Percentiles rank a stretch among this genome's conserved stretches.
These are phyloP conservation scores for Gossypium gossypioides DNA, from an alignment of 441 rosid genomes.

Conservation along the genomic window DNA sequence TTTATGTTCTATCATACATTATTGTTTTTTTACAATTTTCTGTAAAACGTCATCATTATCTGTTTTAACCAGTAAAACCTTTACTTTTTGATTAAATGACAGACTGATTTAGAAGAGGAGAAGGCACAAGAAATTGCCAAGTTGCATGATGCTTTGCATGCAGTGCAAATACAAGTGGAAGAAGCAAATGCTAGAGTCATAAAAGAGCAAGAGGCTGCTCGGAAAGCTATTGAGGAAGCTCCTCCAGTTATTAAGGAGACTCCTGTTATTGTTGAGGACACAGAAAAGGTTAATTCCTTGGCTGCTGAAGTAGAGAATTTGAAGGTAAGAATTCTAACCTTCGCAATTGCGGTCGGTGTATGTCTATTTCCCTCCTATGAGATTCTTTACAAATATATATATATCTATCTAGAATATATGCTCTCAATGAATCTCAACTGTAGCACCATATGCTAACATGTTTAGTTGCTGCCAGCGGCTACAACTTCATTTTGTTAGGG, in stretches of 20 bases:
- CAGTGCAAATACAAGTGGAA: constrained; percentile 50
- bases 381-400: not conserved
- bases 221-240: constrained; percentile 71
- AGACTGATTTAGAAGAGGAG: constrained; percentile 71
- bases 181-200: constrained; percentile 53
- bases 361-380: not conserved
- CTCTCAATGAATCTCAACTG: not conserved
- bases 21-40: not conserved
- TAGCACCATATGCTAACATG: not conserved
- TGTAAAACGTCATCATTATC: not conserved
- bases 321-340: constrained; percentile 32
- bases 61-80: constrained; percentile 3
- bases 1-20: not conserved
- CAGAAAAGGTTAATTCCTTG: constrained; percentile 54
- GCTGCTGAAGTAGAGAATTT: constrained; percentile 51
- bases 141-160: constrained; percentile 54
- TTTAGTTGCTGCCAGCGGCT: not conserved
- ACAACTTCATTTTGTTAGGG: not conserved
- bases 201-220: constrained; percentile 66
- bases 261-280: constrained; percentile 62
- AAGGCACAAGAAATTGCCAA: constrained; percentile 63
- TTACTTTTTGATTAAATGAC: constrained; percentile 12
- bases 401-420: not conserved
- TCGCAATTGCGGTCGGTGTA: not conserved
- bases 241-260: constrained; percentile 72